Conservation (phyloP, 2,329 filamentous ascomycete genomes). For the Ophioceras dolichostomum region DNA sequence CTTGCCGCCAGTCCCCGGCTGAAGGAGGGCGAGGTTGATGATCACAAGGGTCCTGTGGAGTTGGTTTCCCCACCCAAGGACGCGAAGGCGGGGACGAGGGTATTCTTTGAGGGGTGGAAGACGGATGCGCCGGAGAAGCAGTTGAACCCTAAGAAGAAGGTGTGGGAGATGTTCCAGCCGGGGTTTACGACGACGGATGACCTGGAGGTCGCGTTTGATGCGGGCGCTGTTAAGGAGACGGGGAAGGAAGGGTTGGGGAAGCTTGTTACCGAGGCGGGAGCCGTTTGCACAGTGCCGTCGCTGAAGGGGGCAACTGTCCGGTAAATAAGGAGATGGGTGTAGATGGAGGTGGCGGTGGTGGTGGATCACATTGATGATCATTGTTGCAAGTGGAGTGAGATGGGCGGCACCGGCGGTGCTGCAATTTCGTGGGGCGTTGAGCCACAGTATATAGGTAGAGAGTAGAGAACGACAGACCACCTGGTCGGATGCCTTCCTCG, state of each 20-base stretch:
- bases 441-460: no score
- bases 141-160: slow-evolving; percentile 98
- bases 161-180: slow-evolving; percentile 94
- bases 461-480: no score
- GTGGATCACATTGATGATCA: no score
- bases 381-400: no score
- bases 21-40: slow-evolving; percentile 69
- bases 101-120: slow-evolving; percentile 90
- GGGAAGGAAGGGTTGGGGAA: slow-evolving; percentile 55
- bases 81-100: slow-evolving; percentile 70
- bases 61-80: slow-evolving; percentile 73
- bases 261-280: slow-evolving; percentile 66
- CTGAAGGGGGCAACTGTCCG: slow-evolving; percentile 73
- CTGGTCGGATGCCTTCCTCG: no score
- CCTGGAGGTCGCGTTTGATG: slow-evolving; percentile 80
- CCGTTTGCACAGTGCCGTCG: slow-evolving; percentile 70
- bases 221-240: slow-evolving; percentile 61
- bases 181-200: slow-evolving; percentile 82
- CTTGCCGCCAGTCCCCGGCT: slow-evolving; percentile 80
- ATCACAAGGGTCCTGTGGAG: slow-evolving; percentile 86
- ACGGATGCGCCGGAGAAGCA: slow-evolving; percentile 87
- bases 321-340: slow-evolving; percentile 30
- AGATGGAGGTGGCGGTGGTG: no score
- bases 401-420: no score
- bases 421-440: no score